These are phyloP conservation scores for Tremella mesenterica DNA, from an alignment of 768 basidiomycete genomes.

Conservation along the genomic window DNA sequence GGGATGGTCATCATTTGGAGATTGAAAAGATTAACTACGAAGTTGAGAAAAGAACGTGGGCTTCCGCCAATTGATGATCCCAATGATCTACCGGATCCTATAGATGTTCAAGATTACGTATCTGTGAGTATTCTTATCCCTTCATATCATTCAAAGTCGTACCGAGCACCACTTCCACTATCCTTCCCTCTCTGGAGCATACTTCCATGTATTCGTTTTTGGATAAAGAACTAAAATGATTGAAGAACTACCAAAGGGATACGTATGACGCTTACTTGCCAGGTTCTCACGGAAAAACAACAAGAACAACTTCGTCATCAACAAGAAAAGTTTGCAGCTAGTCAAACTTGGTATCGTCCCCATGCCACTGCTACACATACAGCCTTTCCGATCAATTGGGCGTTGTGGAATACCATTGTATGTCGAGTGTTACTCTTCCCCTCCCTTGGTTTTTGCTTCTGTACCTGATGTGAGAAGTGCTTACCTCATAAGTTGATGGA, in stretches of 20 bases:
- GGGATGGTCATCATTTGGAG: conserved; percentile 67
- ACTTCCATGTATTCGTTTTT: conserved; percentile 2
- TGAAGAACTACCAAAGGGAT: too few relatives aligned
- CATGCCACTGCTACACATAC: conserved; percentile 69
- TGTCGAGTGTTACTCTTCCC: neutral
- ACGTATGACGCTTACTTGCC: neutral
- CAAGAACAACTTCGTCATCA: conserved; percentile 37
- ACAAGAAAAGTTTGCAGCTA: conserved; percentile 41
- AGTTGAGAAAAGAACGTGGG: conserved; percentile 56
- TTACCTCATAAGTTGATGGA: conserved; percentile 22
- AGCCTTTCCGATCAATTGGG: conserved; percentile 46
- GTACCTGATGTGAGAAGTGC: too few relatives aligned
- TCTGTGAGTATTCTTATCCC: conserved; percentile 35
- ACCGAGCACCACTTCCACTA: neutral
- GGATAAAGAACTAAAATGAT: too few relatives aligned
- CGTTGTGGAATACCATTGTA: conserved; percentile 60
- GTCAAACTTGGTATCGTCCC: conserved; percentile 69
- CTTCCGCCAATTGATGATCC: conserved; percentile 62
- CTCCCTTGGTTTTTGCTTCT: too few relatives aligned
- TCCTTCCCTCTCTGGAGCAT: too few relatives aligned
- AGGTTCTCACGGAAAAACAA: conserved; percentile 42
- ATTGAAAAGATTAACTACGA: conserved; percentile 57
- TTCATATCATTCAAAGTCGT: too few relatives aligned
- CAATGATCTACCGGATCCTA: conserved; percentile 73
- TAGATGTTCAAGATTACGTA: conserved; percentile 37